A percentile compares a stretch with the other conserved stretches of the same genome.
Conservation (phyloP, 352 stramenopile species). For the Globisporangium echinulatum region DNA sequence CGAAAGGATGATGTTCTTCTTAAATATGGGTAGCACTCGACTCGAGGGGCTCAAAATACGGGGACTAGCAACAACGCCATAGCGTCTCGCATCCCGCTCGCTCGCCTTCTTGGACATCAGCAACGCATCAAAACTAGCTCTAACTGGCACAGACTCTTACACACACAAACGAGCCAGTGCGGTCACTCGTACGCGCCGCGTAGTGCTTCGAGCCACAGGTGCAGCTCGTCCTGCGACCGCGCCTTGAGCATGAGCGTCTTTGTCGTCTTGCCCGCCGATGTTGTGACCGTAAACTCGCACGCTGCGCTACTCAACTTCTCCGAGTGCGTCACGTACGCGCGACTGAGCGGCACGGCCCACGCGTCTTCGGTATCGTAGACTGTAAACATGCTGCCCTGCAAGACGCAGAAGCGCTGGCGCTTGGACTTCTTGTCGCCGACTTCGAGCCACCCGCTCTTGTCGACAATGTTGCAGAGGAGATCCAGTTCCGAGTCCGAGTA, state of each 20-base stretch:
- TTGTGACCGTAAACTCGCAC: conserved; percentile 62
- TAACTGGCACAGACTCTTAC: conserved; percentile 2
- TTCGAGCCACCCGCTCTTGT: conserved; percentile 77
- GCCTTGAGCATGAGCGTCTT: conserved; percentile 69
- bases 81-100: not conserved
- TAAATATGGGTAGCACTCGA: not conserved
- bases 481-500: conserved; percentile 75
- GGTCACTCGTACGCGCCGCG: conserved; percentile 38
- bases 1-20: not conserved
- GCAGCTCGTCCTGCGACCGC: conserved; percentile 65
- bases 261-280: conserved; percentile 54
- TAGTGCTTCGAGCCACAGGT: conserved; percentile 67
- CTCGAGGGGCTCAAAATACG: not conserved
- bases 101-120: no score
- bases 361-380: conserved; percentile 79
- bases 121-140: conserved; percentile 11
- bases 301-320: conserved; percentile 54
- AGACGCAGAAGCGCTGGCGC: conserved; percentile 60
- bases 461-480: conserved; percentile 60
- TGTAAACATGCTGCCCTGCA: conserved; percentile 79
- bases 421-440: conserved; percentile 76
- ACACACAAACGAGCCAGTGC: not conserved
- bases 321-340: conserved; percentile 63
- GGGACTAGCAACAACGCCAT: not conserved
- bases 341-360: conserved; percentile 70